Evolutionary conservation across 169 alveolate species (phyloP).

Genomic region (Plasmodium inui): DNA sequence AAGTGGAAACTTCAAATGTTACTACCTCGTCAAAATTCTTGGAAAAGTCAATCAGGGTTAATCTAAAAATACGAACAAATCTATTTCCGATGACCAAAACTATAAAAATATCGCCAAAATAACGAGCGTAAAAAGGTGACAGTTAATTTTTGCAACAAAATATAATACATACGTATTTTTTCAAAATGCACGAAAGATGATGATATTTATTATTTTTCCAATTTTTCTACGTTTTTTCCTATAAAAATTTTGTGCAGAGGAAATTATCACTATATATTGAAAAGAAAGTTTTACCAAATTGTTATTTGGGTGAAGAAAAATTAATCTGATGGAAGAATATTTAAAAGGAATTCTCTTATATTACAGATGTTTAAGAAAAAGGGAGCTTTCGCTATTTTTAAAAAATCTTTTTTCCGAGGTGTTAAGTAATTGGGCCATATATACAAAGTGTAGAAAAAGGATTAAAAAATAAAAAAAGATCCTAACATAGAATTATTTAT

Average conservation of each 20-base stretch:
- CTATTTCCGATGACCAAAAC: too few species aligned
- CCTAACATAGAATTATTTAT: too few species aligned
- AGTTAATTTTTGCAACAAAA: not conserved
- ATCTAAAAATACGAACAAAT: too few species aligned
- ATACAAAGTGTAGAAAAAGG: not conserved
- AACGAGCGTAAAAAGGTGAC: not conserved
- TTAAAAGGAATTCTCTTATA: too few species aligned
- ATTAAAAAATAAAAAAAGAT: too few species aligned
- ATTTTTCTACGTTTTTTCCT: not conserved
- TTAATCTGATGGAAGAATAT: not conserved
- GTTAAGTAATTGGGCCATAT: too few species aligned
- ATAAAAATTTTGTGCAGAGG: not conserved
- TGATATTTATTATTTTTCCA: too few species aligned
- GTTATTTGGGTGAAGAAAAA: too few species aligned
- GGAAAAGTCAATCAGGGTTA: not conserved
- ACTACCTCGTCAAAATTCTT: not conserved
- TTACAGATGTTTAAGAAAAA: not conserved
- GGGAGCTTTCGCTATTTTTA: not conserved
- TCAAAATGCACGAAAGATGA: not conserved
- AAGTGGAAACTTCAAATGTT: not conserved
- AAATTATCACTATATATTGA: too few species aligned
- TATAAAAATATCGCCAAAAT: not conserved
- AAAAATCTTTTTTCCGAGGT: not conserved
- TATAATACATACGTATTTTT: not conserved
- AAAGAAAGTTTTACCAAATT: too few species aligned